phyloP scores from a whole-genome alignment of 78 protist genomes.

The Polysphondylium violaceum region DNA sequence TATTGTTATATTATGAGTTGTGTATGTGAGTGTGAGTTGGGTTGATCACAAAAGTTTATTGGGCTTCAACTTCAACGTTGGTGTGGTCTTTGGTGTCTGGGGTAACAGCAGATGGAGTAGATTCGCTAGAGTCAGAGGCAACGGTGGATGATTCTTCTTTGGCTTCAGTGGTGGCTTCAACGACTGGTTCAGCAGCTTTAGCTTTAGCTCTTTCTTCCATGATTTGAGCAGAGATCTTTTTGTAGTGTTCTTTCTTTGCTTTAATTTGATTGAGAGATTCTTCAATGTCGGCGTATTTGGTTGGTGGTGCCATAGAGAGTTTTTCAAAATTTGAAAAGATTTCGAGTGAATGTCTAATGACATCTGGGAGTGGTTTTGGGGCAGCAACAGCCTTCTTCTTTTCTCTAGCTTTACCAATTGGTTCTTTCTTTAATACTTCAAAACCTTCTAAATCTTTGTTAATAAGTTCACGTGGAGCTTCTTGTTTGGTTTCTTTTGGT shows the following conservation, averaged over 20 bases:
- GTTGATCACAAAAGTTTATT: constrained; percentile 29
- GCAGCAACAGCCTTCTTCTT: background rate
- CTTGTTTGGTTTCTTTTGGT: constrained; percentile 42
- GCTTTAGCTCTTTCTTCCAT: constrained; percentile 33
- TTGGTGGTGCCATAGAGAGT: constrained; percentile 40
- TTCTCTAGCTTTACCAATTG: background rate
- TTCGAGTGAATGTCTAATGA: constrained; percentile 37
- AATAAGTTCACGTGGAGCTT: background rate
- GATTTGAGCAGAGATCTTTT: constrained; percentile 1
- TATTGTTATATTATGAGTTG: too few relatives aligned
- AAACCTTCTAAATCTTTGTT: constrained; percentile 24
- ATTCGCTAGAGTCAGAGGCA: constrained; percentile 8
- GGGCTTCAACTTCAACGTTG: constrained; percentile 47
- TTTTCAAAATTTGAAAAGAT: constrained; percentile 28
- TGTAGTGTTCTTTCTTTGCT: constrained; percentile 48
- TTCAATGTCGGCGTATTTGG: constrained; percentile 38
- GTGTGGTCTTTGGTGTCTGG: background rate
- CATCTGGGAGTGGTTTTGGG: constrained; percentile 12
- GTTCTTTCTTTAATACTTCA: constrained; percentile 7
- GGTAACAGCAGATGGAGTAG: background rate
- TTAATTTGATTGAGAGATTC: constrained; percentile 18
- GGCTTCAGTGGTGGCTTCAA: background rate
- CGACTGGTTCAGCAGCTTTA: background rate
- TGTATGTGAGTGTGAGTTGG: too few relatives aligned
- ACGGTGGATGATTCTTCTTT: background rate